Evolutionary conservation across 2,329 filamentous ascomycete genomes (phyloP), one percentile per base, ranked within the genome.

Genomic region (Curvularia eragrostidis): DNA sequence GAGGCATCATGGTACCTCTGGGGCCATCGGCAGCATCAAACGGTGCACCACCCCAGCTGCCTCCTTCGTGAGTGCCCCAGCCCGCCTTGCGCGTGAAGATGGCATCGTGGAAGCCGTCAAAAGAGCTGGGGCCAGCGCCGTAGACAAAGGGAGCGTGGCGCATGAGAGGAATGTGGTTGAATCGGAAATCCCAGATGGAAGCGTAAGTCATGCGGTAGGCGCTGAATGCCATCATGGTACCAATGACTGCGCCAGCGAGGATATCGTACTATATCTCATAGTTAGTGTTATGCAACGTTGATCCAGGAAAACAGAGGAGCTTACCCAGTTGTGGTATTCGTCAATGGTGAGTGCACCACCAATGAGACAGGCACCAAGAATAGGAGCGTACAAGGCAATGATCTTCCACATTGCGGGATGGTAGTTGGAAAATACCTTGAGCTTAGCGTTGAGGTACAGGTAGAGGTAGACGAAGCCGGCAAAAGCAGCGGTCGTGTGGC

Each of bases 381-480:
- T 76, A 0, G 90, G 89, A 0, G 85, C 82, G 67, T 89, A 89
- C 23, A 86, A 79, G 15, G 81, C 83, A 30, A 89, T 79, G 12
- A 91, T 76, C 77, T 91, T 91, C 89, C 89, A 91, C 83, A 91
- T 86, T 12, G 86, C 81, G 0, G 89, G 85, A 70, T 91, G 89
- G 72, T 89, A 89, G 79, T 91, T 89, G 62, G 85, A 79, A 66
- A 87, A 91, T 54, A 91, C 84, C 81, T 91, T 92, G 64, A 93
- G 82, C 79, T 92, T 92, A 47, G 88, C 89, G 74, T 92, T 92
- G 43, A 93, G 84, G 78, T 91, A 93, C 1, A 92, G 80, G 64
- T 83, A 89, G 2, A 92, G 78, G 70, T 85, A 92, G 21, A 90
- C 82, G 65, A 91, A 89, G 5, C 88, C 89, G 0, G 87, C 88